Evolutionary conservation across 2,329 filamentous ascomycete species (phyloP).

Genomic region (Aspergillus sp.): DNA sequence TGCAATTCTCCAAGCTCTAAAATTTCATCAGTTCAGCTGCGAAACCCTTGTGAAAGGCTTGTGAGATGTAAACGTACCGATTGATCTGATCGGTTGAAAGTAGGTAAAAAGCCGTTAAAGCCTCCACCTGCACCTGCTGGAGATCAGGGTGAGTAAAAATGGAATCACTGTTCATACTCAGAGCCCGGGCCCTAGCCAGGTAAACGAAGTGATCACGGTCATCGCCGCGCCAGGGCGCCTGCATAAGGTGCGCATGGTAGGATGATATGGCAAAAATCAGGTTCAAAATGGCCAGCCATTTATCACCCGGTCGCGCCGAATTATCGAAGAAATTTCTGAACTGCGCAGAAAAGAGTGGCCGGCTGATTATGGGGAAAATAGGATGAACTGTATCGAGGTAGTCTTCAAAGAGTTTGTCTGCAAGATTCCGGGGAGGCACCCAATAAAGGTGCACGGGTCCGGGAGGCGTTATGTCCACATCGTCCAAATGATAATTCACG

Average conservation of each 20-base stretch:
- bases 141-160: slow-evolving; percentile 46
- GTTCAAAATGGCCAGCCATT: slow-evolving; percentile 48
- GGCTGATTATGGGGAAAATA: slow-evolving; percentile 46
- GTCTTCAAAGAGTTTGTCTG: slow-evolving; percentile 43
- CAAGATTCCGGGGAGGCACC: slow-evolving; percentile 41
- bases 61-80: slow-evolving; percentile 28
- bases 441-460: slow-evolving; percentile 43
- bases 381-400: slow-evolving; percentile 45
- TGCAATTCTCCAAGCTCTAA: slow-evolving; percentile 44
- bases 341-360: slow-evolving; percentile 40
- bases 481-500: slow-evolving; percentile 45
- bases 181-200: slow-evolving; percentile 43
- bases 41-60: not conserved
- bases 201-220: slow-evolving; percentile 46
- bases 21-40: not conserved
- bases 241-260: slow-evolving; percentile 43
- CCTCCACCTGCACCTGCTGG: slow-evolving; percentile 47
- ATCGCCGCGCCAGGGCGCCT: slow-evolving; percentile 44
- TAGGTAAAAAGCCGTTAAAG: slow-evolving; percentile 45
- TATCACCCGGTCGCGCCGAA: slow-evolving; percentile 35
- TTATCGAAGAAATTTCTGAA: slow-evolving; percentile 41
- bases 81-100: slow-evolving; percentile 46
- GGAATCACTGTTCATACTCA: slow-evolving; percentile 44
- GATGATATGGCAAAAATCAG: slow-evolving; percentile 48
- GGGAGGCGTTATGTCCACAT: slow-evolving; percentile 41